Evolutionary conservation across 176 grass and related monocot species (phyloP).

Genomic region (Raddia distichophylla): DNA sequence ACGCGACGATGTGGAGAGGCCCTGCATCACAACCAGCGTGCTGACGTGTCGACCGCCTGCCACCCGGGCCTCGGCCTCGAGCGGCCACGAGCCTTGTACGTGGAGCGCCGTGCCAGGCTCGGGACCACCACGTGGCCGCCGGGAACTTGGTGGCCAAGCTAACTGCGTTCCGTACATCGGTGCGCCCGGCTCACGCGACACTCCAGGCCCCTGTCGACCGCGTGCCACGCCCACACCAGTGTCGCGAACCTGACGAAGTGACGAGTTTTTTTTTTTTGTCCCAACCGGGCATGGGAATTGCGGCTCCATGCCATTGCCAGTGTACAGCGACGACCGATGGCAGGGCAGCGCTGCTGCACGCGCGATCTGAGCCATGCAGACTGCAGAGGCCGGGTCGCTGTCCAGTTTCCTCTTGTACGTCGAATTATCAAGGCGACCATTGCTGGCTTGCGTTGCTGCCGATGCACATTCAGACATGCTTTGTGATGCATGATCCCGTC

Average conservation of each 20-base stretch:
- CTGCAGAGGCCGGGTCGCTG: not conserved
- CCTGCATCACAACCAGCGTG: not conserved
- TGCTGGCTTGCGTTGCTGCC: too few species aligned
- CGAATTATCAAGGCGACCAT: too few species aligned
- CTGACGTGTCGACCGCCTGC: constrained; percentile 20
- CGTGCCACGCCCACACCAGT: not conserved
- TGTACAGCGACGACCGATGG: not conserved
- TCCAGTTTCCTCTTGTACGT: not conserved
- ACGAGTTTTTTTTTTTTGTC: not conserved
- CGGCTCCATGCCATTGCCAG: not conserved
- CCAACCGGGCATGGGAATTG: not conserved
- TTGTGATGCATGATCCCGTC: too few species aligned
- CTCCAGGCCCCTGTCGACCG: not conserved
- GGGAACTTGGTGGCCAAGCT: constrained; percentile 46
- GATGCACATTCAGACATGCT: too few species aligned
- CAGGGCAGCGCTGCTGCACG: not conserved
- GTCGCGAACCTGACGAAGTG: too few species aligned
- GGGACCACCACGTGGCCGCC: constrained; percentile 42
- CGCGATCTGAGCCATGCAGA: not conserved
- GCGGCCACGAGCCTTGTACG: constrained; percentile 4
- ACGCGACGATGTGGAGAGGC: constrained; percentile 9
- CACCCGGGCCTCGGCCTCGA: constrained; percentile 9
- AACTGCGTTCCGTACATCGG: not conserved
- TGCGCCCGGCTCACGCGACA: not conserved
- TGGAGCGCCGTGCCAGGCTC: constrained; percentile 32